These are phyloP conservation scores for Trichoderma gamsii DNA, from an alignment of 495 filamentous ascomycete species.

Conservation along the genomic window DNA sequence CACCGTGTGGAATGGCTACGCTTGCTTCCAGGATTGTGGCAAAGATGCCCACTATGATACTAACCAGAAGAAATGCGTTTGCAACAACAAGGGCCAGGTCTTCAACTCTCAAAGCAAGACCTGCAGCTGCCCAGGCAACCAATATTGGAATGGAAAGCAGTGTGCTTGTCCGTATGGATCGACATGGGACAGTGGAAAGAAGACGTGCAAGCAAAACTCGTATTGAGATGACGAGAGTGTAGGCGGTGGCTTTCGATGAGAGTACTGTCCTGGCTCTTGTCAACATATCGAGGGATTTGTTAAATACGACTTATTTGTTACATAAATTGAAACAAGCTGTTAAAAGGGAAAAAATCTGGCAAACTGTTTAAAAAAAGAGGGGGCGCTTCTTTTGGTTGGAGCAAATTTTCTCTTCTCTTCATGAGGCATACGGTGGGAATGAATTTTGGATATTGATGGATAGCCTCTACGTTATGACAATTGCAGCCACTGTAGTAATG, in stretches of 20 bases:
- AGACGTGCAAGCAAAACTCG: slow-evolving; percentile 6
- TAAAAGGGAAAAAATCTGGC: too few relatives aligned
- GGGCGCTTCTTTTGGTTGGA: too few relatives aligned
- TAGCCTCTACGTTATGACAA: background rate
- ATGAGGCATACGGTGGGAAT: background rate
- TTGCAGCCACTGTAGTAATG: slow-evolving; percentile 8
- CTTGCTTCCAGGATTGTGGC: background rate
- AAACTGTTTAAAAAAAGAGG: too few relatives aligned
- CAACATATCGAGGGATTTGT: background rate
- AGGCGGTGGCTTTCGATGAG: background rate
- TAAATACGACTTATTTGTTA: too few relatives aligned
- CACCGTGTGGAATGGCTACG: background rate
- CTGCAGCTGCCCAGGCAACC: background rate
- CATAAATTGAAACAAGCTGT: too few relatives aligned
- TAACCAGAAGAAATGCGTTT: slow-evolving; percentile 4
- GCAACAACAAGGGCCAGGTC: slow-evolving; percentile 13
- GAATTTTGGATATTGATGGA: background rate
- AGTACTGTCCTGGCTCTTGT: background rate
- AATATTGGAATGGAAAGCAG: slow-evolving; percentile 10
- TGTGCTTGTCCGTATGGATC: background rate
- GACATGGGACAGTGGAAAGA: background rate
- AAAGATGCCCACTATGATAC: slow-evolving; percentile 11
- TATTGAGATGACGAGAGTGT: background rate
- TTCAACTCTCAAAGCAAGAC: background rate
- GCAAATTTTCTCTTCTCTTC: too few relatives aligned